Percentiles rank a stretch among this genome's conserved stretches.
phyloP scores from a whole-genome alignment of 345 rosid species.

The Salix dunnii region DNA sequence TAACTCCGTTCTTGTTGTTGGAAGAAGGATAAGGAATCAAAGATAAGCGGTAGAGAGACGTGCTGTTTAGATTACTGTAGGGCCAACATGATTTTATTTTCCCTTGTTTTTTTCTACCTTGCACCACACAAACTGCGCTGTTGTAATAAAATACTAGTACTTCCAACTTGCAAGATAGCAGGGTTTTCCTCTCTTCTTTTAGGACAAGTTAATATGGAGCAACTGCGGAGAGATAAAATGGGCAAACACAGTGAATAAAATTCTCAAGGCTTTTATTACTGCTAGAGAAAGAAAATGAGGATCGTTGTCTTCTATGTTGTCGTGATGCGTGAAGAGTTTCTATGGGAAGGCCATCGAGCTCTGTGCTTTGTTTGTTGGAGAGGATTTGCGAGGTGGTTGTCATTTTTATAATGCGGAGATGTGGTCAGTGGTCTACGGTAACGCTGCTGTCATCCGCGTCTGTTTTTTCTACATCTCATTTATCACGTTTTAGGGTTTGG shows the following conservation, averaged over 20 bases:
- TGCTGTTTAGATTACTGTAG: constrained; percentile 43
- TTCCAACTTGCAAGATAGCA: background rate
- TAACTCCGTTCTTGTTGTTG: background rate
- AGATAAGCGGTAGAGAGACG: constrained; percentile 49
- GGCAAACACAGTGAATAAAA: background rate
- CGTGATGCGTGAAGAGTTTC: background rate
- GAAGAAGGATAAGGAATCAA: constrained; percentile 48
- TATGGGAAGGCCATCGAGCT: too few species aligned
- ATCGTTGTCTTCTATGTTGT: background rate
- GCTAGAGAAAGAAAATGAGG: background rate
- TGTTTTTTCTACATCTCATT: background rate
- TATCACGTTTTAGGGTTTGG: constrained; percentile 6
- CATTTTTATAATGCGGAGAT: background rate
- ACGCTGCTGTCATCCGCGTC: background rate
- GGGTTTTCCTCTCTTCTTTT: background rate
- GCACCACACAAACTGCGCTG: background rate
- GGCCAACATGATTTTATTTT: constrained; percentile 25
- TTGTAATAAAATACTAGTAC: background rate
- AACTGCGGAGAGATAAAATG: background rate
- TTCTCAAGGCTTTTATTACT: background rate
- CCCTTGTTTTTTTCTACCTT: background rate
- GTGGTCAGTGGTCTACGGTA: background rate
- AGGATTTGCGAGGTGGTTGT: too few species aligned
- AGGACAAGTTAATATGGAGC: too few species aligned
- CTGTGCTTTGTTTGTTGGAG: too few species aligned